A percentile compares a stretch with the other conserved stretches of the same genome.
Evolutionary conservation across 169 alveolate genomes (phyloP).

Genomic region (Plasmodium vivax): DNA sequence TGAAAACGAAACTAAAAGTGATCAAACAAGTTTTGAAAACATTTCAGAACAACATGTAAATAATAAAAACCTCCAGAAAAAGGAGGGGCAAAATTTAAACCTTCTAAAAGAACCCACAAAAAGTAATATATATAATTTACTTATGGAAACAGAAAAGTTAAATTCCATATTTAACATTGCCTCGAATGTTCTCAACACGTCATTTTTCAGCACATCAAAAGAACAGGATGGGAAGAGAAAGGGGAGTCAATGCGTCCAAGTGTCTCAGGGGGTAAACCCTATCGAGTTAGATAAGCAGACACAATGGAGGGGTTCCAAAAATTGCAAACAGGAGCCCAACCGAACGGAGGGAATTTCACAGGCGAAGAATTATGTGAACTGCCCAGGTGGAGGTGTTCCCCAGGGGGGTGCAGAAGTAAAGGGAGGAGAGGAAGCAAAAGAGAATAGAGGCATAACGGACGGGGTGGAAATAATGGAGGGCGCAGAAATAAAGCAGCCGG

Average conservation of each 20-base stretch:
- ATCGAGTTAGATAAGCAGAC: not conserved
- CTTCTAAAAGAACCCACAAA: constrained; percentile 21
- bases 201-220: constrained; percentile 46
- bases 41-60: not conserved
- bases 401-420: not conserved
- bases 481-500: not conserved
- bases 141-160: constrained; percentile 60
- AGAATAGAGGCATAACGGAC: not conserved
- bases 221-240: constrained; percentile 1
- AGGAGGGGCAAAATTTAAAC: not conserved
- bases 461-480: not conserved
- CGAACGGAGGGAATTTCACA: not conserved
- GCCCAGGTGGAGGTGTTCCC: not conserved
- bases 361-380: not conserved
- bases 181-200: constrained; percentile 50
- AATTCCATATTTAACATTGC: constrained; percentile 58
- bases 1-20: not conserved
- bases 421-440: not conserved
- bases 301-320: not conserved
- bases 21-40: not conserved
- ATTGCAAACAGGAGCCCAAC: not conserved
- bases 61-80: not conserved
- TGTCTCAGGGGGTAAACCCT: not conserved
- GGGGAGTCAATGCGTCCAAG: not conserved
- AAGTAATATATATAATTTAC: constrained; percentile 47